Evolutionary conservation across 164 flowering plant species (phyloP).

Genomic region (Aristolochia contorta): DNA sequence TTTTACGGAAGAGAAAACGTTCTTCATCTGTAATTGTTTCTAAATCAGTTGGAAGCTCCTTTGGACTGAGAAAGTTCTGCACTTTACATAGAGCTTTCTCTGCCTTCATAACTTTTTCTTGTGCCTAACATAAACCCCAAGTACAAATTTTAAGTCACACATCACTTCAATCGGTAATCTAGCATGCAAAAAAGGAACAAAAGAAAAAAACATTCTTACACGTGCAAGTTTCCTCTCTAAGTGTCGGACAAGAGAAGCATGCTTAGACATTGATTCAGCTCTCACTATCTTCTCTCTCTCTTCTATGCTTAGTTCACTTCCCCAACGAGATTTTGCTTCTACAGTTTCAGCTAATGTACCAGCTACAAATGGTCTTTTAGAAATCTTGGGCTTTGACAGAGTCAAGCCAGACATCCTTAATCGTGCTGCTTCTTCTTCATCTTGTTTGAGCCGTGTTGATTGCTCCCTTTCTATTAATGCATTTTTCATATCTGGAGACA

Average conservation of each 20-base stretch:
- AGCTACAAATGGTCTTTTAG: slow-evolving; percentile 51
- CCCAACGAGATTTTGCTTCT: slow-evolving; percentile 83
- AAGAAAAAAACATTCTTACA: slow-evolving; percentile 35
- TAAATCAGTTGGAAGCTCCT: slow-evolving; percentile 67
- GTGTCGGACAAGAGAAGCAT: slow-evolving; percentile 47
- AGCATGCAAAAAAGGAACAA: slow-evolving; percentile 2
- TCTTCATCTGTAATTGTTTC: slow-evolving; percentile 87
- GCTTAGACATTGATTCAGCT: slow-evolving; percentile 47
- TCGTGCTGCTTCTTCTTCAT: slow-evolving; percentile 75
- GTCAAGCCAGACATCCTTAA: slow-evolving; percentile 24
- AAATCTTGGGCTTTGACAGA: slow-evolving; percentile 28
- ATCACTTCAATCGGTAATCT: not conserved
- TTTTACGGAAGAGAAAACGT: slow-evolving; percentile 70
- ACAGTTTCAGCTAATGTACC: slow-evolving; percentile 81
- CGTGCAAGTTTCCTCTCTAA: slow-evolving; percentile 49
- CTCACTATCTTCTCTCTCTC: slow-evolving; percentile 59
- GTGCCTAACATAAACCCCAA: slow-evolving; percentile 33
- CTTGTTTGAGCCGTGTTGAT: slow-evolving; percentile 32
- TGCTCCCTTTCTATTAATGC: slow-evolving; percentile 48
- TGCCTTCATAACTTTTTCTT: slow-evolving; percentile 52
- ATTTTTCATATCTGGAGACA: slow-evolving; percentile 52
- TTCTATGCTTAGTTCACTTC: slow-evolving; percentile 34
- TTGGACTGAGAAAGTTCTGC: slow-evolving; percentile 50
- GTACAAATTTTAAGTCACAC: not conserved
- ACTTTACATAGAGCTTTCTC: slow-evolving; percentile 63